A percentile compares a stretch with the other conserved stretches of the same genome.
Conservation (phyloP, 495 filamentous ascomycete genomes). For the Physcia stellaris region DNA sequence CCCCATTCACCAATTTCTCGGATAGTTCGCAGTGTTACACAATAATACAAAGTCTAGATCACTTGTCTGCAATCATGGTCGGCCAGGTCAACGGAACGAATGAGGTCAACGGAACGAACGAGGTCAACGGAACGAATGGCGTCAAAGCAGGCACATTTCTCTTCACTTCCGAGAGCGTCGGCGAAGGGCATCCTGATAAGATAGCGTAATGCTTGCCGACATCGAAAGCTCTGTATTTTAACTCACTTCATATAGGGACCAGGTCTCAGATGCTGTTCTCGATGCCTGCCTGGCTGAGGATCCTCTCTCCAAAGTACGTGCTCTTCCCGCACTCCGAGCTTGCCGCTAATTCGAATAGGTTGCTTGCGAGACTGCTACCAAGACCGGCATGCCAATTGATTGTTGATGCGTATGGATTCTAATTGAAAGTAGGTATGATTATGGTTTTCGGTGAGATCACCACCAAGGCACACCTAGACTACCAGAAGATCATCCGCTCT, state of each 20-base stretch:
- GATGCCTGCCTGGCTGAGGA: slow-evolving; percentile 92
- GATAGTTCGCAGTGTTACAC: no score
- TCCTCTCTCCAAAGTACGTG: slow-evolving; percentile 75
- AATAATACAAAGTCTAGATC: no score
- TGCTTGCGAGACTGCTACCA: slow-evolving; percentile 97
- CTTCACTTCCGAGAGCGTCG: slow-evolving; percentile 98
- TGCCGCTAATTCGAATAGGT: slow-evolving; percentile 29
- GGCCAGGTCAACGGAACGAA: slow-evolving; percentile 17
- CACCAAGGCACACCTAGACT: slow-evolving; percentile 88
- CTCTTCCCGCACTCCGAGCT: neutral
- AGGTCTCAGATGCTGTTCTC: slow-evolving; percentile 96
- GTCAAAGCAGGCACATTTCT: slow-evolving; percentile 66
- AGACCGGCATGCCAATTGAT: no score
- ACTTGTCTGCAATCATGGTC: neutral
- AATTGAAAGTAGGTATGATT: slow-evolving; percentile 86
- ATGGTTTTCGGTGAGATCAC: slow-evolving; percentile 99
- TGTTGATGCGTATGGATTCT: no score
- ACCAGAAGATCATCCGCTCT: slow-evolving; percentile 91
- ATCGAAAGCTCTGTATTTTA: slow-evolving; percentile 1
- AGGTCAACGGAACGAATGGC: slow-evolving; percentile 31
- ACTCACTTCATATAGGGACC: slow-evolving; percentile 61
- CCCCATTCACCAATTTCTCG: no score
- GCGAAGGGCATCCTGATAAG: slow-evolving; percentile 96
- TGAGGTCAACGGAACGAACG: slow-evolving; percentile 31
- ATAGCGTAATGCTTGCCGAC: slow-evolving; percentile 46